phyloP scores from a whole-genome alignment of 169 alveolate genomes.

The Plasmodium coatneyi region DNA sequence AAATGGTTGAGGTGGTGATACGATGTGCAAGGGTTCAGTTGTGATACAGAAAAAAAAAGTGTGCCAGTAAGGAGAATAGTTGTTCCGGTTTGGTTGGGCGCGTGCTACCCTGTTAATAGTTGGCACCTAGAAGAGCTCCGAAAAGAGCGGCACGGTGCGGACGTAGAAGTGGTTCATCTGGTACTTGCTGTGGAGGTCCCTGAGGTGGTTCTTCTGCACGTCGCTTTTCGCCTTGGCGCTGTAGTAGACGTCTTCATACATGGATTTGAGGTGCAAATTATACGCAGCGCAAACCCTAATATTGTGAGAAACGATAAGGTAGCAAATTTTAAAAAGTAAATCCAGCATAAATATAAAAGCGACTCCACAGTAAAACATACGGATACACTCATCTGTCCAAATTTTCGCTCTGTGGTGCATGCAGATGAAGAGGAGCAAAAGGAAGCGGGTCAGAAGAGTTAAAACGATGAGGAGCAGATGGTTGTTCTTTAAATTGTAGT shows the following conservation, averaged over 20 bases:
- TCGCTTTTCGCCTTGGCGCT: not conserved
- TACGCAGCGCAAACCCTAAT: not conserved
- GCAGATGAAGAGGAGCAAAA: slow-evolving; percentile 30
- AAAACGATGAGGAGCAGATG: slow-evolving; percentile 19
- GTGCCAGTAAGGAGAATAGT: not conserved
- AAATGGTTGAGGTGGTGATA: not conserved
- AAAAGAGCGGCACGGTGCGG: slow-evolving; percentile 49
- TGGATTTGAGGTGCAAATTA: slow-evolving; percentile 36
- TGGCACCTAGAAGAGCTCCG: slow-evolving; percentile 29
- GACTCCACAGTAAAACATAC: slow-evolving; percentile 12
- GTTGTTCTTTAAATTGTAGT: slow-evolving; percentile 43
- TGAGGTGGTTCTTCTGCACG: not conserved
- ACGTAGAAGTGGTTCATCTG: slow-evolving; percentile 40
- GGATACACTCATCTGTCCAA: not conserved
- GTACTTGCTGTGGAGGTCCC: slow-evolving; percentile 20
- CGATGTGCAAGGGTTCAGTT: not conserved
- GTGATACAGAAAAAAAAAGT: not conserved
- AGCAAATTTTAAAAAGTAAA: slow-evolving; percentile 15
- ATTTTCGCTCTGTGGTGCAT: slow-evolving; percentile 12
- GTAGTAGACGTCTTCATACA: slow-evolving; percentile 47
- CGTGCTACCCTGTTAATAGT: not conserved
- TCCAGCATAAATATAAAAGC: not conserved
- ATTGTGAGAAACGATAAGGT: slow-evolving; percentile 40
- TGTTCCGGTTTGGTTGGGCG: not conserved
- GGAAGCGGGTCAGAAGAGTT: slow-evolving; percentile 14